Evolutionary conservation across 106 monocot genomes (phyloP).

Genomic region (Acorus calamus): DNA sequence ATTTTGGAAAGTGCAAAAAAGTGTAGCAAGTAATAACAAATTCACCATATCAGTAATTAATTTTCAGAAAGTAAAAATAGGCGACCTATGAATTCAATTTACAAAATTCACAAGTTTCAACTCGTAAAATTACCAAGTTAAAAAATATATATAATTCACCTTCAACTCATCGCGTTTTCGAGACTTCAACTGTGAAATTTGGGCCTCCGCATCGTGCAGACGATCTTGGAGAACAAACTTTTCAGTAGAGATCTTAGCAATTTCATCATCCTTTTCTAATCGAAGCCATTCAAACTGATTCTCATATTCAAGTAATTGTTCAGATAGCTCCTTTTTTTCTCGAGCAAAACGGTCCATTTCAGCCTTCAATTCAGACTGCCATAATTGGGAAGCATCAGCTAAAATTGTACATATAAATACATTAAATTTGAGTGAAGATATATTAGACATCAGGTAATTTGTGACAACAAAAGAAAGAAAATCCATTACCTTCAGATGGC

Average conservation of each 20-base stretch:
- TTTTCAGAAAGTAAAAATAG: neutral
- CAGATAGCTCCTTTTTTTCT: slow-evolving; percentile 65
- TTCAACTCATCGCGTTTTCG: slow-evolving; percentile 81
- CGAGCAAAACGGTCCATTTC: slow-evolving; percentile 59
- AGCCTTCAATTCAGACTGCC: slow-evolving; percentile 66
- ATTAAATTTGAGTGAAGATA: too few species aligned
- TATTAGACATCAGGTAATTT: too few species aligned
- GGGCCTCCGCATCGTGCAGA: slow-evolving; percentile 81
- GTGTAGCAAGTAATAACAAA: too few species aligned
- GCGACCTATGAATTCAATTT: neutral
- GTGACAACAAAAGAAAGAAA: neutral
- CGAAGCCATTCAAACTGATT: slow-evolving; percentile 86
- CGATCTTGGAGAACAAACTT: slow-evolving; percentile 72
- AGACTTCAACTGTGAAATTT: slow-evolving; percentile 73
- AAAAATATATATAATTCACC: slow-evolving; percentile 21
- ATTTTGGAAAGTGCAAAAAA: too few species aligned
- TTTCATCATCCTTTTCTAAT: slow-evolving; percentile 87
- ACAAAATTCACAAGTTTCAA: neutral
- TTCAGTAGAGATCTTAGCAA: slow-evolving; percentile 60
- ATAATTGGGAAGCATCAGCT: slow-evolving; percentile 13
- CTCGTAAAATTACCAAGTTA: neutral
- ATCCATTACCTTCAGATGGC: slow-evolving; percentile 53
- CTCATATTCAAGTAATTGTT: slow-evolving; percentile 64
- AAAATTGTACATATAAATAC: neutral
- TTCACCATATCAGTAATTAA: too few species aligned